These are phyloP conservation scores for Pythium rhizo-oryzae DNA, from an alignment of 352 stramenopile genomes.

Conservation along the genomic window DNA sequence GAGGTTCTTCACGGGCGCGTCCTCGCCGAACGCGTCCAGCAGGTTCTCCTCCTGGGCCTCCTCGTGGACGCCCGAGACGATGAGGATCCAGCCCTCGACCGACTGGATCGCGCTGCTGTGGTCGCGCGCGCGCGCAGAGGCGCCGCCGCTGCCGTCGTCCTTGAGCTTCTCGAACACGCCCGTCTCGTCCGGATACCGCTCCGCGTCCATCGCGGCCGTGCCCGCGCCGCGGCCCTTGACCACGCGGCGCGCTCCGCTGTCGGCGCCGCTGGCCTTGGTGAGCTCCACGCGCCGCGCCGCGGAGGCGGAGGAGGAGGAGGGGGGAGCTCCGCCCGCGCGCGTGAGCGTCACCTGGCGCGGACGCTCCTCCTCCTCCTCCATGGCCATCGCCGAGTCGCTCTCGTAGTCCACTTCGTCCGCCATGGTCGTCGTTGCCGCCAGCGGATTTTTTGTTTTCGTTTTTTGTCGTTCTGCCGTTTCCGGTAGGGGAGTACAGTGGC, in stretches of 20 bases:
- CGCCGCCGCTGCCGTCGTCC: conserved; percentile 3
- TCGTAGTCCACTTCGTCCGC: conserved; percentile 88
- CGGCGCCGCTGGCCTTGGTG: conserved; percentile 5
- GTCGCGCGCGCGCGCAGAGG: conserved; percentile 19
- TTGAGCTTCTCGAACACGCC: conserved; percentile 85
- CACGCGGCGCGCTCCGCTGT: conserved; percentile 20
- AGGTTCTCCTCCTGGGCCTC: conserved; percentile 97
- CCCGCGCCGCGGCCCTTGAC: conserved; percentile 77
- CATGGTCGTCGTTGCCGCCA: conserved; percentile 37
- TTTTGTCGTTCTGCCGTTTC: neutral
- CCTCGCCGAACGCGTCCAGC: conserved; percentile 94
- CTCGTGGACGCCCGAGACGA: conserved; percentile 95
- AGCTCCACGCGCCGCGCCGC: conserved; percentile 28
- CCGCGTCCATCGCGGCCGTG: conserved; percentile 70
- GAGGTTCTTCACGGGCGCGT: conserved; percentile 95
- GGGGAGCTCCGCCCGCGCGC: neutral
- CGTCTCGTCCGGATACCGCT: conserved; percentile 69
- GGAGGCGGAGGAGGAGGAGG: neutral
- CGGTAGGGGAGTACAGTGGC: neutral
- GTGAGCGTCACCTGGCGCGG: conserved; percentile 31
- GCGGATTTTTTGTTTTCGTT: neutral
- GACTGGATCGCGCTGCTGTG: conserved; percentile 71
- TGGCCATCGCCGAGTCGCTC: conserved; percentile 84
- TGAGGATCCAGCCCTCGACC: conserved; percentile 97
- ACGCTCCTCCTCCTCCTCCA: conserved; percentile 73